Evolutionary conservation across 257 asterid genomes (phyloP).

Genomic region (Striga asiatica): DNA sequence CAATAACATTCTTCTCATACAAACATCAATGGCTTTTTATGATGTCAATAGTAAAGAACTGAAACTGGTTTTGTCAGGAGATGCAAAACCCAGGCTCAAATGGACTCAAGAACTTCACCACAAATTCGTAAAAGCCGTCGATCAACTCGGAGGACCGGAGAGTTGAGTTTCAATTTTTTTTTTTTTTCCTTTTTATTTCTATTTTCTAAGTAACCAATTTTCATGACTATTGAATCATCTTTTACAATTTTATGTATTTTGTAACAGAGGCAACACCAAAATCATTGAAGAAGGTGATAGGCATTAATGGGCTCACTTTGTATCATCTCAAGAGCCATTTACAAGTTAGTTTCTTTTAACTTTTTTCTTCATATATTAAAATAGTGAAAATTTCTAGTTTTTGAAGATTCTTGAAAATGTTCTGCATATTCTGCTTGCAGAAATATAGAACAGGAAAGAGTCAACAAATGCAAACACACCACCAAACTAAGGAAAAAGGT

Average conservation of each 20-base stretch:
- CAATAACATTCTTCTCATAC: constrained; percentile 6
- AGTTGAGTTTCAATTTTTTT: constrained; percentile 32
- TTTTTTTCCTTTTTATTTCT: too few species aligned
- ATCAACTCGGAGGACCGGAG: constrained; percentile 73
- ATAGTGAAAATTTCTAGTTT: background rate
- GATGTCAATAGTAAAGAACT: constrained; percentile 23
- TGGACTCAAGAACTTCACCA: constrained; percentile 85
- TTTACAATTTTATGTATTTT: background rate
- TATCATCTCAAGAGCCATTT: constrained; percentile 95
- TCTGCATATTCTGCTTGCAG: constrained; percentile 26
- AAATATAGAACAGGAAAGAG: constrained; percentile 74
- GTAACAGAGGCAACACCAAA: constrained; percentile 88
- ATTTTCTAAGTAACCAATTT: too few species aligned
- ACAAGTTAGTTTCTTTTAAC: constrained; percentile 39
- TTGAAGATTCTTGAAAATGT: background rate
- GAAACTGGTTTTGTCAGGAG: constrained; percentile 60
- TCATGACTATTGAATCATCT: background rate
- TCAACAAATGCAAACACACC: constrained; percentile 28
- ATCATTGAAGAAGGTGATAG: constrained; percentile 80
- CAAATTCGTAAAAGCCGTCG: constrained; percentile 47
- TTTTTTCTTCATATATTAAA: background rate
- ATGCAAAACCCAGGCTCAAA: constrained; percentile 75
- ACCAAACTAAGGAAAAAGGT: constrained; percentile 38
- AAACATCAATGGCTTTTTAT: background rate
- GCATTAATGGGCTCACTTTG: constrained; percentile 72